Evolutionary conservation across 2,329 filamentous ascomycete genomes (phyloP).

Genomic region (Phyllosticta citribraziliensis): DNA sequence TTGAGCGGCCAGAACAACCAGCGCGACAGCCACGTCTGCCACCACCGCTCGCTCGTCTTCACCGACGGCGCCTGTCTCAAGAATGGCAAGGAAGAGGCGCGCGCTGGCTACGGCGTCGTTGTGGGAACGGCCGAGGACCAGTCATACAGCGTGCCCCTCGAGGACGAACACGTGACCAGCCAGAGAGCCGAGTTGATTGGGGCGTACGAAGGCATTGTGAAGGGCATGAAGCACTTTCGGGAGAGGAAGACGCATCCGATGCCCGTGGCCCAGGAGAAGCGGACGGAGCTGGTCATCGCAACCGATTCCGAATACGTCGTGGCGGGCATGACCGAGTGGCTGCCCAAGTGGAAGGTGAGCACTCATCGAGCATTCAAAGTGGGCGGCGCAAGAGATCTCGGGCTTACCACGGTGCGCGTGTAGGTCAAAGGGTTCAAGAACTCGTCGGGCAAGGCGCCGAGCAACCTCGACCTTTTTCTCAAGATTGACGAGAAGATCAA

Average conservation of each 20-base stretch:
- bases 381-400: neutral
- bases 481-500: neutral
- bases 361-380: too few species aligned
- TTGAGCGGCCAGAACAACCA: neutral
- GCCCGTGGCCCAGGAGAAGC: neutral
- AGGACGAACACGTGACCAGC: conserved; percentile 10
- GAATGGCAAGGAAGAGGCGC: conserved; percentile 11
- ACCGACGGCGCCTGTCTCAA: conserved; percentile 13
- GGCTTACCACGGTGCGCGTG: conserved; percentile 2
- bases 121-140: conserved; percentile 9
- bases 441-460: neutral
- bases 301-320: conserved; percentile 14
- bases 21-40: neutral
- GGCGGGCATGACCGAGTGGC: conserved; percentile 10
- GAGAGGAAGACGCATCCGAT: neutral
- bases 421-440: conserved; percentile 10
- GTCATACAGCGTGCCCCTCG: neutral
- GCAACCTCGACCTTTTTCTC: conserved; percentile 5
- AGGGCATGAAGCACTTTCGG: neutral
- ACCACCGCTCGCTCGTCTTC: conserved; percentile 1
- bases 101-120: conserved; percentile 12
- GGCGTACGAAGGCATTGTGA: conserved; percentile 5
- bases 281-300: conserved; percentile 9
- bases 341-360: neutral
- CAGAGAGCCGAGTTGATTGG: conserved; percentile 14